Conservation (phyloP, 2,329 filamentous ascomycete species). For the Coccinonectria pachysandricola region DNA sequence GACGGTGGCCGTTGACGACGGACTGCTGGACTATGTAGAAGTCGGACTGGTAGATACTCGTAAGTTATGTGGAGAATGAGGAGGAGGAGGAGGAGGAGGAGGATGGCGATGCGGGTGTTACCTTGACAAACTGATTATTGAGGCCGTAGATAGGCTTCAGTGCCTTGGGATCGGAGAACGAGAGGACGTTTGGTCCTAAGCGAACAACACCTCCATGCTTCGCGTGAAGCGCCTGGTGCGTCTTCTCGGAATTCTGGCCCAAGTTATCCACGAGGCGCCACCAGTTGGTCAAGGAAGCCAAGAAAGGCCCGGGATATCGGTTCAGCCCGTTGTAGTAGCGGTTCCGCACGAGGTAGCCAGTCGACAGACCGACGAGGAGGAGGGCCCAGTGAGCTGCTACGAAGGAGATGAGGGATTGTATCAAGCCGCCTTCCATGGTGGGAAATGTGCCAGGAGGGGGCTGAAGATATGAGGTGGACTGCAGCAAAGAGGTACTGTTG, state of each 20-base stretch:
- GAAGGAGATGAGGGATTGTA: not conserved
- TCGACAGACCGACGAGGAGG: constrained; percentile 3
- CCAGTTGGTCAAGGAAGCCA: constrained; percentile 55
- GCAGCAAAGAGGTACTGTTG: no score
- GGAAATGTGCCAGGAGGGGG: no score
- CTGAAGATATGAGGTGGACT: no score
- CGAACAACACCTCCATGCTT: constrained; percentile 66
- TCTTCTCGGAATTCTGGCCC: constrained; percentile 51
- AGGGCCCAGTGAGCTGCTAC: constrained; percentile 10
- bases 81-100: not conserved
- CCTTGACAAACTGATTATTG: constrained; percentile 74
- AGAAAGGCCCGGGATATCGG: constrained; percentile 60
- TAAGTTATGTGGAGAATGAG: constrained; percentile 41
- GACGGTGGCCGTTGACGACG: constrained; percentile 54
- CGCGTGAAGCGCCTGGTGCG: constrained; percentile 56
- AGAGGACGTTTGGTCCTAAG: constrained; percentile 62
- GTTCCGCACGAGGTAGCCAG: constrained; percentile 11
- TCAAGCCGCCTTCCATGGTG: not conserved
- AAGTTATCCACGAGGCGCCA: constrained; percentile 66
- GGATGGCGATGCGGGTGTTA: no score
- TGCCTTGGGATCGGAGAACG: constrained; percentile 63
- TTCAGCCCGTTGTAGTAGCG: constrained; percentile 47
- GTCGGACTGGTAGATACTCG: constrained; percentile 44
- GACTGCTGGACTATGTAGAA: constrained; percentile 75
- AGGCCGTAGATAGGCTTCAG: constrained; percentile 70